Conservation (phyloP, 441 rosid genomes). For the Erysimum cheiri region DNA sequence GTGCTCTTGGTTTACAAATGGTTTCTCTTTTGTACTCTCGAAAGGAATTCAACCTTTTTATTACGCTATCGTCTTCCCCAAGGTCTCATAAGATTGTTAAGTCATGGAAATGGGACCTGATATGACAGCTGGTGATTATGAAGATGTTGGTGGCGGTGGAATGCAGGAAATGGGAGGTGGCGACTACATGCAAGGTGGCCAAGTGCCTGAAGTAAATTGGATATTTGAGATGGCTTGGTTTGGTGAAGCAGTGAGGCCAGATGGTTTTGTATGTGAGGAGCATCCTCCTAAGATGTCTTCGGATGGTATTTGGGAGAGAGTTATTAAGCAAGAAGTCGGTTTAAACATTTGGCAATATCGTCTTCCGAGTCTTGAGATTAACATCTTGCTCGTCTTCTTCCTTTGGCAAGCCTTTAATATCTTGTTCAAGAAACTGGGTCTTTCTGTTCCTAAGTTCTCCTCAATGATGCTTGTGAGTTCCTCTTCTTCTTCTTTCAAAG, state of each 20-base stretch:
- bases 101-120: not conserved
- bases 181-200: fast-evolving
- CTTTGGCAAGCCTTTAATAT: slow-evolving; percentile 40
- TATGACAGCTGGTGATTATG: no score
- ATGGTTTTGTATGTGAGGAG: slow-evolving; percentile 33
- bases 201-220: not conserved
- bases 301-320: slow-evolving; percentile 43
- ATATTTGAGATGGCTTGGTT: slow-evolving; percentile 17
- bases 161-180: not conserved
- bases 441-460: slow-evolving; percentile 41
- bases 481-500: not conserved
- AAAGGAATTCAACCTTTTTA: slow-evolving; percentile 6
- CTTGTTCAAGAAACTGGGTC: slow-evolving; percentile 42
- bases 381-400: slow-evolving; percentile 31
- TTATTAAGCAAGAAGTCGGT: not conserved
- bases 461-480: slow-evolving; percentile 52
- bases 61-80: slow-evolving; percentile 12
- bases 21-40: not conserved
- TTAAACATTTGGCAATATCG: slow-evolving; percentile 40
- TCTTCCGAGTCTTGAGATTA: slow-evolving; percentile 40
- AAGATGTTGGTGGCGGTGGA: not conserved
- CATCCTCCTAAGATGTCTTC: slow-evolving; percentile 46
- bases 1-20: slow-evolving; percentile 16
- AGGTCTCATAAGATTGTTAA: not conserved
- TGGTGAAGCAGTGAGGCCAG: slow-evolving; percentile 21